Evolutionary conservation across 1,284 basidiomycete genomes (phyloP).

Genomic region (Puccinia coronata): DNA sequence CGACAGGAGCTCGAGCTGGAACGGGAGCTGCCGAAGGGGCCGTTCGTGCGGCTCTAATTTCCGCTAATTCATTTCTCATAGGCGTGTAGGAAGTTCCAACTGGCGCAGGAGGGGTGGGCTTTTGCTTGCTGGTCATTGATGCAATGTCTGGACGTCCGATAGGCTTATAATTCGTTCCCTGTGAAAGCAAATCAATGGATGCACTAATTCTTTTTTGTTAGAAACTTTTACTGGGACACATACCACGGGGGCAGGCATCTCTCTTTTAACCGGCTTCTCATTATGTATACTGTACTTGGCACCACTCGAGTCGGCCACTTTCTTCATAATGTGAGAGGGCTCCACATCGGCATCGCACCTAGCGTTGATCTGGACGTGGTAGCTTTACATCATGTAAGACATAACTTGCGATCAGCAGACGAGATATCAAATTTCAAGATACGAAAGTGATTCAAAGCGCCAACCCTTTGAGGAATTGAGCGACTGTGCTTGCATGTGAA

Average conservation of each 20-base stretch:
- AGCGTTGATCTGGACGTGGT: constrained; percentile 88
- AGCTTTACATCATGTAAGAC: constrained; percentile 53
- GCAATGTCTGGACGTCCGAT: constrained; percentile 58
- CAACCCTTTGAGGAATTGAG: constrained; percentile 73
- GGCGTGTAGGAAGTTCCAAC: constrained; percentile 58
- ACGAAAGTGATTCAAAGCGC: constrained; percentile 8
- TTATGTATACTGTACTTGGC: constrained; percentile 78
- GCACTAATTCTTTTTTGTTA: constrained; percentile 63
- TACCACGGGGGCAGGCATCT: constrained; percentile 57
- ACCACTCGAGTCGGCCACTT: constrained; percentile 87
- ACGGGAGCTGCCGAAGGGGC: constrained; percentile 53
- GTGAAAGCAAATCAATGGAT: constrained; percentile 51
- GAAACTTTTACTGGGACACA: constrained; percentile 69
- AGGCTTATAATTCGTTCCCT: constrained; percentile 56
- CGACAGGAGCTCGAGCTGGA: constrained; percentile 62
- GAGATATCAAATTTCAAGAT: background rate
- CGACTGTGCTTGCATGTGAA: constrained; percentile 79
- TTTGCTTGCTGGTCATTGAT: constrained; percentile 51
- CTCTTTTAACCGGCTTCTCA: constrained; percentile 55
- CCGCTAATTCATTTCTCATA: constrained; percentile 56
- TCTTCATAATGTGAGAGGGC: constrained; percentile 76
- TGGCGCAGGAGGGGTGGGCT: constrained; percentile 38
- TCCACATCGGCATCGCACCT: constrained; percentile 84
- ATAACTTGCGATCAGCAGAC: background rate
- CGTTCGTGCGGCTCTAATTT: constrained; percentile 58